These are phyloP conservation scores for Clonostachys rhizophaga DNA, from an alignment of 2,329 filamentous ascomycete species.

Conservation along the genomic window DNA sequence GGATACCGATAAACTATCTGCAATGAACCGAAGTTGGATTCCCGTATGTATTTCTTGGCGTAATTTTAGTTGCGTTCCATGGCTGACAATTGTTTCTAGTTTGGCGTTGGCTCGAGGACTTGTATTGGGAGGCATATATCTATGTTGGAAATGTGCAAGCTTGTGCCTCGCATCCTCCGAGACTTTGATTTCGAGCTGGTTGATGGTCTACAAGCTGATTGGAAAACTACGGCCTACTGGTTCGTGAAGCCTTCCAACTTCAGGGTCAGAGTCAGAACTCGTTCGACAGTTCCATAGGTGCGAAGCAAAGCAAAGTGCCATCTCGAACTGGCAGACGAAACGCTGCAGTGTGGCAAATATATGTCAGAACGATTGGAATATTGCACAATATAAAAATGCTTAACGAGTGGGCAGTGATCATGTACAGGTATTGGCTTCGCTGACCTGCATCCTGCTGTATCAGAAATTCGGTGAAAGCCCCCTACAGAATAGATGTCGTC, in stretches of 20 bases:
- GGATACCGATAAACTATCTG: conserved; percentile 7
- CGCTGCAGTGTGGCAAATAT: too few relatives aligned
- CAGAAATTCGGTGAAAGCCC: too few relatives aligned
- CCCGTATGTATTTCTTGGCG: conserved; percentile 3
- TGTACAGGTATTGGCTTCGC: too few relatives aligned
- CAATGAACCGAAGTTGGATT: conserved; percentile 3
- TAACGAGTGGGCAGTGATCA: too few relatives aligned
- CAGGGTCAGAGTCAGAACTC: neutral
- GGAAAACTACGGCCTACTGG: conserved; percentile 1
- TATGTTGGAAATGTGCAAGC: conserved; percentile 36
- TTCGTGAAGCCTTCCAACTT: conserved; percentile 2
- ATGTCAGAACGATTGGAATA: too few relatives aligned
- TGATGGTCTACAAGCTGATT: neutral
- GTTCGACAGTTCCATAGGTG: too few relatives aligned
- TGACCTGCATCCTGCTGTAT: too few relatives aligned
- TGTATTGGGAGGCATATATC: conserved; percentile 36
- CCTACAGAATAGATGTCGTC: too few relatives aligned
- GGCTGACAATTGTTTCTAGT: conserved; percentile 28
- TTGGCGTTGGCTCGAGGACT: conserved; percentile 32
- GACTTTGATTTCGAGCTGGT: conserved; percentile 24
- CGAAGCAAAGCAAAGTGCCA: too few relatives aligned
- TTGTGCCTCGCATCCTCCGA: conserved; percentile 35
- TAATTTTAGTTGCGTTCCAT: conserved; percentile 16
- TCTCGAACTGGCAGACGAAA: too few relatives aligned
- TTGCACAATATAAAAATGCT: too few relatives aligned